A percentile compares a stretch with the other conserved stretches of the same genome.
Evolutionary conservation across 805 yeast species (phyloP).

Genomic region (Candida ficus): DNA sequence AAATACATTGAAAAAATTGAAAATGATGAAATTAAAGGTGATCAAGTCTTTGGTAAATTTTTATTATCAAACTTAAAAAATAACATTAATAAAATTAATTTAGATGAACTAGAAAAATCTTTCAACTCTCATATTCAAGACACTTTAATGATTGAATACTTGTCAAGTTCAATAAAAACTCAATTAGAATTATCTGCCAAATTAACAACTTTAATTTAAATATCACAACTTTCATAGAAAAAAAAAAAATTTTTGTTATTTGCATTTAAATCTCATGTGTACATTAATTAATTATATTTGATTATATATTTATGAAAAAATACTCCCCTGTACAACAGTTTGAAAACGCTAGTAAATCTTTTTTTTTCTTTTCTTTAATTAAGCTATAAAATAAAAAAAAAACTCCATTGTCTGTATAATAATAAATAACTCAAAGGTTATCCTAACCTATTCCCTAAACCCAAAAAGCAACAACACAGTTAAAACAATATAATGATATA

Average conservation of each 20-base stretch:
- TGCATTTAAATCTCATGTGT: too few species aligned
- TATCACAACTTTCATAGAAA: background rate
- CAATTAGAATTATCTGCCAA: constrained; percentile 78
- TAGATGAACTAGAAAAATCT: constrained; percentile 48
- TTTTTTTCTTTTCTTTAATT: too few species aligned
- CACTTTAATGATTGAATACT: constrained; percentile 72
- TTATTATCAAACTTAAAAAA: constrained; percentile 53
- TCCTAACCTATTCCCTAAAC: background rate
- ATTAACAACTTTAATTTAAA: constrained; percentile 49
- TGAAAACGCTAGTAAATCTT: too few species aligned
- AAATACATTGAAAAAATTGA: constrained; percentile 41
- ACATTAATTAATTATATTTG: background rate
- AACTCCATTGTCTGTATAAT: background rate
- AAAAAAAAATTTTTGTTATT: too few species aligned
- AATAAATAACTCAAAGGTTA: too few species aligned
- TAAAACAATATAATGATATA: background rate
- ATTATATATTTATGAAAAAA: background rate
- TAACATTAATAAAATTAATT: constrained; percentile 40
- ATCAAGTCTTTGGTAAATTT: constrained; percentile 59
- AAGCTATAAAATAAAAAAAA: background rate
- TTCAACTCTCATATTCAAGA: constrained; percentile 75
- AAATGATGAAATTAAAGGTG: constrained; percentile 39
- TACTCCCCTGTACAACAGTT: too few species aligned
- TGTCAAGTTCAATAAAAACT: constrained; percentile 78
- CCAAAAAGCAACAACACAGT: background rate